phyloP scores from a whole-genome alignment of 1,284 basidiomycete genomes.

The Violaceomyces palustris region DNA sequence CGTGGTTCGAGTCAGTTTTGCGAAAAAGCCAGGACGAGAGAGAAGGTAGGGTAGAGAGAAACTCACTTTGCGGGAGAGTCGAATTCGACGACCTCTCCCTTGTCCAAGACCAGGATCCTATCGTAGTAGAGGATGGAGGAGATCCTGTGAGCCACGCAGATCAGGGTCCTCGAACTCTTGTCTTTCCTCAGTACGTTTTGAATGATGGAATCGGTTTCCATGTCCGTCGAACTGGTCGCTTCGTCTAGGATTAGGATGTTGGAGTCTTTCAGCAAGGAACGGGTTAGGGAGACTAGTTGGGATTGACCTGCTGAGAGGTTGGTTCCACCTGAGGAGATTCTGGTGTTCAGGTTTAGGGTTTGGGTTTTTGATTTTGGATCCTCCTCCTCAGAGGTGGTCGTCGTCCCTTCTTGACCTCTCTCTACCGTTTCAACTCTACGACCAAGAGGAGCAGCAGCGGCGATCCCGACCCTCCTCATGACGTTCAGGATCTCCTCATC shows the following conservation, averaged over 20 bases:
- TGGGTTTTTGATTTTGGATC: not conserved
- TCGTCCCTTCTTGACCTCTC: not conserved
- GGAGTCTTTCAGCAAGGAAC: conserved; percentile 66
- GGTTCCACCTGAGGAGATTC: conserved; percentile 70
- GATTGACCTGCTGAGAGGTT: conserved; percentile 81
- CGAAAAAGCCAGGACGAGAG: not conserved
- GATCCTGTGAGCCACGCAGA: conserved; percentile 36
- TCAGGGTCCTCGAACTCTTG: conserved; percentile 53
- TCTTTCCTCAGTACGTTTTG: conserved; percentile 20
- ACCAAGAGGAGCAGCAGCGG: conserved; percentile 46
- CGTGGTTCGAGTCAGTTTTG: not conserved
- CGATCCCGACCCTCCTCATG: conserved; percentile 12
- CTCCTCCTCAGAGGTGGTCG: not conserved
- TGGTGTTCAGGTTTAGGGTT: conserved; percentile 63
- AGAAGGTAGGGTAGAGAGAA: not conserved
- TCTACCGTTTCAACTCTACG: too few species aligned
- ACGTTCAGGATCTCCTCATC: conserved; percentile 70
- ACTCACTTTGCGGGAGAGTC: conserved; percentile 63
- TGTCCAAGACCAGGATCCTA: conserved; percentile 63
- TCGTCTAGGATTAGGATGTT: conserved; percentile 78
- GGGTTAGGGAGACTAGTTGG: conserved; percentile 74
- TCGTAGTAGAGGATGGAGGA: conserved; percentile 59
- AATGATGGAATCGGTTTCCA: conserved; percentile 20
- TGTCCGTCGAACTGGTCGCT: conserved; percentile 58
- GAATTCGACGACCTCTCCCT: conserved; percentile 59